These are phyloP conservation scores for Myriosclerotinia duriaeana DNA, from an alignment of 2,329 filamentous ascomycete species.

Conservation along the genomic window DNA sequence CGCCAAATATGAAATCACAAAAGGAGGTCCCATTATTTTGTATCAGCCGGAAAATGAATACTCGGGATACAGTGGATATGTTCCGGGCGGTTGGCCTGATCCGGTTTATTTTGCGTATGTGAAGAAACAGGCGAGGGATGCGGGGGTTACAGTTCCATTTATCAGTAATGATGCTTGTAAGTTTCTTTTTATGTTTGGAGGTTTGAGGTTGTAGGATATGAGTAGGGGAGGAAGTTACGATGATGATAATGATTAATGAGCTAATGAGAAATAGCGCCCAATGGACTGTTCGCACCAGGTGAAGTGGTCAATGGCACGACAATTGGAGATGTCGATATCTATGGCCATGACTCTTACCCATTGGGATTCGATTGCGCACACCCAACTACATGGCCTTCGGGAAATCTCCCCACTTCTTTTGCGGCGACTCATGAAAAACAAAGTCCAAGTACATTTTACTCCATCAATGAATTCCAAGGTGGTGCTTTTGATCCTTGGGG, in stretches of 20 bases:
- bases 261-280: constrained; percentile 27
- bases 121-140: constrained; percentile 63
- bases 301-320: constrained; percentile 35
- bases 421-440: constrained; percentile 54
- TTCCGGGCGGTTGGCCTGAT: constrained; percentile 59
- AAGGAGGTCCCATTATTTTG: constrained; percentile 76
- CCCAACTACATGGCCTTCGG: constrained; percentile 57
- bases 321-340: constrained; percentile 39
- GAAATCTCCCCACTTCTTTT: constrained; percentile 56
- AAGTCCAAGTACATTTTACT: constrained; percentile 65
- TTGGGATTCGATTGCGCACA: constrained; percentile 49
- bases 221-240: not conserved
- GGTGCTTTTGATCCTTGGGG: constrained; percentile 75
- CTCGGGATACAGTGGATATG: constrained; percentile 49
- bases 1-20: constrained; percentile 75
- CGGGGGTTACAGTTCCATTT: constrained; percentile 70
- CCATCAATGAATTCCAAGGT: constrained; percentile 64
- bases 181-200: constrained; percentile 15
- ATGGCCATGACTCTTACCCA: constrained; percentile 47
- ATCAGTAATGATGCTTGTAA: constrained; percentile 69
- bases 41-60: constrained; percentile 85
- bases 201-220: not conserved
- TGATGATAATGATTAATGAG: not conserved
- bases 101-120: constrained; percentile 69
- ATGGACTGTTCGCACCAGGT: constrained; percentile 38